Base-by-base conservation (phyloP, 257 asterid species). In the Dorcoceras hygrometricum region DNA sequence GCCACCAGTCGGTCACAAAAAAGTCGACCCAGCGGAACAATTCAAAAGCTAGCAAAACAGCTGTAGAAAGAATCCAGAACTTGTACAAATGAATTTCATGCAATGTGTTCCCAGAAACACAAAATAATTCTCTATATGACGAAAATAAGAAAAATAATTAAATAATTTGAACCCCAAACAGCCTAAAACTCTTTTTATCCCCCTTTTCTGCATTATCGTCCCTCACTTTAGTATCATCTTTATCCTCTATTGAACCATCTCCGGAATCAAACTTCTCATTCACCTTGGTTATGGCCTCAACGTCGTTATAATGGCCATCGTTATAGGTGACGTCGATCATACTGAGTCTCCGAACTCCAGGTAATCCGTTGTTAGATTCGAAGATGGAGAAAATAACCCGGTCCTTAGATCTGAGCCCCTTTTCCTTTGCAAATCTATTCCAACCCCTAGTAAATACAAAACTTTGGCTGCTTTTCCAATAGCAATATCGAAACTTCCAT, bases 401-500 rank as follows among this genome's bases (percentile, higher is more conserved):
- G 69, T 89, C 98, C 70, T 59, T 76, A 0, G 89, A 66, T 22
- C 29, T 81, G 36, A 91, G 20, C 10, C 76, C 72, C 46, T 85
- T 87, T 0, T 76, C 92, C 39, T 67, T 82, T 0, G 81, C 91
- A 61, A 84, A 89, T 3, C 72, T 63, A n/a, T 70, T 79, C 91
- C 98, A 89, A 0, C 98, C 96, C 62, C 82, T 75, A 0, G 96
- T 87, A 75, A 91, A 85, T 27, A 80, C 95, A 23, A 69, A 87
- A 27, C 95, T 91, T 25, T 85, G 92, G 75, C 96, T 89, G 19
- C 95, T 91, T 67, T 73, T 79, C 88, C 96, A 91, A 23, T 83
- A 89, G 18, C 95, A 85, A 26, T 82, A 84, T 0, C 89, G 76
- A 14, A 91, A 87, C 63, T 75, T 82, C 98, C 96, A 89, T 3